Evolutionary conservation across 495 filamentous ascomycete genomes (phyloP), one percentile per base, ranked within the genome.

Genomic region (Pseudevernia furfuracea): DNA sequence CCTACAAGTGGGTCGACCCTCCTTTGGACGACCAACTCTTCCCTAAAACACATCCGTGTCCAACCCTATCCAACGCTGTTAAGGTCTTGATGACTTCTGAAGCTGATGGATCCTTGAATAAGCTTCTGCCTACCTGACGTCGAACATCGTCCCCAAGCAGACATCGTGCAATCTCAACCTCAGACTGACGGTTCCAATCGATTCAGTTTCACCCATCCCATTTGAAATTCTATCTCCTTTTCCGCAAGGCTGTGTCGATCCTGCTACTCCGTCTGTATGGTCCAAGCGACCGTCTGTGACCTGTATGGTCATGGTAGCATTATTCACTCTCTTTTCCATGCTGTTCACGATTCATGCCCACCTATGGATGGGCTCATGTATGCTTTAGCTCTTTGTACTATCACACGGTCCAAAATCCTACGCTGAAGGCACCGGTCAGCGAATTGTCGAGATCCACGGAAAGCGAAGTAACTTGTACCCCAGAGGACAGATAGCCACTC

Each of bases 391-490:
- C 52, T 10, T 55, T 10, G 28, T 34, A 55, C 21, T 12, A 53
- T 53, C 48, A 32, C 48, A 53, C 25, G 48, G 14, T 0, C 19
- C 48, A 53, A 6, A 32, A 53, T 19, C 28, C 30, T 34, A 15
- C 36, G 52, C 30, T 55, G 36, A 19, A 55, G 36, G 28, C 2
- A 34, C 17, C 17, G 28, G 52, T 34, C 14, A 55, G 30, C 30
- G 30, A 55, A 21, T 19, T 8, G 21, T 55, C 30, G 30, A 34
- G 30, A 21, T 34, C 12, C 15, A 17, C 12, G 15, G 30, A 30
- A 34, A 55, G 14, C 15, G 28, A 55, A 34, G 52, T 55, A 34
- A 55, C 52, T 34, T 55, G 52, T 55, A 55, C 52, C 52, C 5
- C 30, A 55, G 7, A 55, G 28, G 30, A 34, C 8, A 15, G 28